These are phyloP conservation scores for Artemisia tridentata DNA, from an alignment of 129 eudicot species.

Conservation along the genomic window DNA sequence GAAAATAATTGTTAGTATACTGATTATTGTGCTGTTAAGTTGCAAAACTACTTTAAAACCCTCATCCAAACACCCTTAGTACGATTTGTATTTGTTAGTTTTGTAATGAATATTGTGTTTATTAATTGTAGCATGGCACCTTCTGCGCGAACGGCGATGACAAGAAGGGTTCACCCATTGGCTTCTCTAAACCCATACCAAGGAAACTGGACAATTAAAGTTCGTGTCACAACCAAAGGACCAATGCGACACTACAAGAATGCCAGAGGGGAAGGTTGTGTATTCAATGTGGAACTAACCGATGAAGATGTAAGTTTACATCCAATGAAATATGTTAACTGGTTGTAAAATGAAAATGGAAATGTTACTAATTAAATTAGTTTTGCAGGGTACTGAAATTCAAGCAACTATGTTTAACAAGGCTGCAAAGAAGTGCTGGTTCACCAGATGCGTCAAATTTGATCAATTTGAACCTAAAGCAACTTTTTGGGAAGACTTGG, in stretches of 20 bases:
- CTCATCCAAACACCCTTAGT: too few relatives aligned
- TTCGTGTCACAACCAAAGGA: constrained; percentile 77
- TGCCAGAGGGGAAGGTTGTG: constrained; percentile 87
- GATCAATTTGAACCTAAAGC: constrained; percentile 68
- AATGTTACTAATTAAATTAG: neutral
- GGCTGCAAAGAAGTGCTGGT: constrained; percentile 69
- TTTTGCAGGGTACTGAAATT: constrained; percentile 86
- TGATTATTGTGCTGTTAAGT: too few relatives aligned
- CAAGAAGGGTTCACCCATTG: constrained; percentile 78
- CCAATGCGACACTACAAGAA: constrained; percentile 67
- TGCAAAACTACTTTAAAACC: too few relatives aligned
- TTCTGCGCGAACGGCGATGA: constrained; percentile 80
- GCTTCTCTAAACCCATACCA: constrained; percentile 91
- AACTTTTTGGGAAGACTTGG: constrained; percentile 88
- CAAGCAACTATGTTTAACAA: constrained; percentile 94
- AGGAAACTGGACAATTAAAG: constrained; percentile 95
- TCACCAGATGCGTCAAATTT: constrained; percentile 78
- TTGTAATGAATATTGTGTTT: neutral
- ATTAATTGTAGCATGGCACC: constrained; percentile 67
- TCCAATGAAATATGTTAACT: neutral
- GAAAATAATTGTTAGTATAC: too few relatives aligned
- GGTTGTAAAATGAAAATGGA: too few relatives aligned
- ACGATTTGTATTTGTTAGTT: neutral
- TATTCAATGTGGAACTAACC: constrained; percentile 85
- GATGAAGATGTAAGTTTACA: constrained; percentile 80